phyloP scores from a whole-genome alignment of 2,329 filamentous ascomycete genomes.

The Exserohilum turcica region DNA sequence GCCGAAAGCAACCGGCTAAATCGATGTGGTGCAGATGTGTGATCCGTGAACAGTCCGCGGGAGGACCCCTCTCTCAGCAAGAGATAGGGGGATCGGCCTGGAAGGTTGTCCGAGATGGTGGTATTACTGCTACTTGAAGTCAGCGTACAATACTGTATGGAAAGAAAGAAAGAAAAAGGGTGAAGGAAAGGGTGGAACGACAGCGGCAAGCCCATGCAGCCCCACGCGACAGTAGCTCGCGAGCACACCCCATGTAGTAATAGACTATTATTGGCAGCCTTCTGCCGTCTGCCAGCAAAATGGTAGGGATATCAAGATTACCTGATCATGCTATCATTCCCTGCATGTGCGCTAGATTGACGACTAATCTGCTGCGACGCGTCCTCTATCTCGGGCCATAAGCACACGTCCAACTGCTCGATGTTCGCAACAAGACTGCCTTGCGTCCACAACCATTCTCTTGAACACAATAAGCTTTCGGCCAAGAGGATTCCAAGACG shows the following conservation, averaged over 20 bases:
- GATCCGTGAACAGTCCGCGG: background rate
- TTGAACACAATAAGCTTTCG: constrained; percentile 10
- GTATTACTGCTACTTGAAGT: background rate
- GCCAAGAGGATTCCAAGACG: constrained; percentile 1
- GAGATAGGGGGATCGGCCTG: background rate
- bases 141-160: background rate
- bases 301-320: background rate
- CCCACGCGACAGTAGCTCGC: background rate
- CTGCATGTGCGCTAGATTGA: background rate
- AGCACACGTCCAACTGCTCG: background rate
- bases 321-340: background rate
- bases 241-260: background rate
- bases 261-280: too few species aligned
- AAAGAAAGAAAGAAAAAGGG: too few species aligned
- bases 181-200: background rate
- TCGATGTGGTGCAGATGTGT: background rate
- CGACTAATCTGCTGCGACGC: background rate
- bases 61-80: background rate
- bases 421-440: constrained; percentile 1
- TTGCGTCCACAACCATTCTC: constrained; percentile 3
- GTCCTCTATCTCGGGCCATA: background rate
- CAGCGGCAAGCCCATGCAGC: background rate
- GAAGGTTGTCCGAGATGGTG: background rate
- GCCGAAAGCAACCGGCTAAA: constrained; percentile 11
- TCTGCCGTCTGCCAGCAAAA: background rate